Base-by-base conservation (phyloP, 2,329 filamentous ascomycete genomes). In the Fusarium sambucinum region DNA sequence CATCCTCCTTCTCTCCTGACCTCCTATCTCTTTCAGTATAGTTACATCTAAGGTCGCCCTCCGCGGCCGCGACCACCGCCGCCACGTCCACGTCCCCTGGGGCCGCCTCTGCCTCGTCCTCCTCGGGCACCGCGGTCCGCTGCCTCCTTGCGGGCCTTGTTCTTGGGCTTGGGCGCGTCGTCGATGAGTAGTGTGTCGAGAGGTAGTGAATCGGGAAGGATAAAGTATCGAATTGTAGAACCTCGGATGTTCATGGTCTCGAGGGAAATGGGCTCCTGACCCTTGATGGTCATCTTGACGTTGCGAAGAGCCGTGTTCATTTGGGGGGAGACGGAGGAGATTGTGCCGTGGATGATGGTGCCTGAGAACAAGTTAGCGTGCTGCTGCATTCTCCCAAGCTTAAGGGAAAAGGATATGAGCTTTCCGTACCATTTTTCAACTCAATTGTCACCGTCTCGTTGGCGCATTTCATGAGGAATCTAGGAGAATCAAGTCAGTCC, bases 371-470 rank as follows among this genome's bases (percentile, higher is more conserved):
- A 27, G 57, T 73, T 38, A 73, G 69, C 30, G 32, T 12, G 30
- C 16, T 47, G 48, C n/a, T 41, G 10, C n/a, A 27, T 29, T 27
- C n/a, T 16, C 21, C 16, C 25, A 57, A 51, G 42, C 19, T 38
- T 13, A 45, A 30, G 29, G 6, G 19, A 16, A 16, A 40, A 16
- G 27, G 23, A n/a, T 44, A 10, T 35, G 8, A 38, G 14, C 29
- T 32, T 23, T 84, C 14, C 80, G 45, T 85, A 96, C 94, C 96
- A 88, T 98, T 98, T 82, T 99, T 99, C 73, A 99, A 86, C 82
- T 99, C 96, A 80, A 99, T 92, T 44, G 95, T 98, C 76, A 98
- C 96, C 76, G 96, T 97, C 85, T 99, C 96, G 82, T 97, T 98
- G 81, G 92, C 90, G 82, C 95, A 98, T 86, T 99, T 99, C 95